These are phyloP conservation scores for Nothophytophthora sp. DNA, from an alignment of 352 stramenopile species.

Conservation along the genomic window DNA sequence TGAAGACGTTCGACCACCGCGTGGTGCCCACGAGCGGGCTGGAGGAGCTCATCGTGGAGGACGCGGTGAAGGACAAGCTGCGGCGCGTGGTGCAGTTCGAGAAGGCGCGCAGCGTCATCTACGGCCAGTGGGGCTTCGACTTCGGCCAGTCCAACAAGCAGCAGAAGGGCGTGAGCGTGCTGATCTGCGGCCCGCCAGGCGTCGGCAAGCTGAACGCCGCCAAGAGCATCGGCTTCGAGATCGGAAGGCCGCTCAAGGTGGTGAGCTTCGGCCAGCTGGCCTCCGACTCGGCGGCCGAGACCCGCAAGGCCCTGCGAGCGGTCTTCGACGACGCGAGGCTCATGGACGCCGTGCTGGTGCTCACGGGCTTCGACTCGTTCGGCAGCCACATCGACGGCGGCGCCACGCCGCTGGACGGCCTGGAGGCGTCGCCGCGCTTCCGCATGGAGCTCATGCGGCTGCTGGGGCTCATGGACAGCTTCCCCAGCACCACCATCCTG, in stretches of 20 bases:
- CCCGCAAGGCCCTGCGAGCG: slow-evolving; percentile 66
- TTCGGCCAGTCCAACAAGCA: slow-evolving; percentile 82
- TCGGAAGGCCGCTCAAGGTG: slow-evolving; percentile 81
- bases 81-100: slow-evolving; percentile 79
- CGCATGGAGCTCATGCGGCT: slow-evolving; percentile 75
- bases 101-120: slow-evolving; percentile 85
- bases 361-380: slow-evolving; percentile 89
- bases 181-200: slow-evolving; percentile 68
- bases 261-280: slow-evolving; percentile 80
- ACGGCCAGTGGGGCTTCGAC: slow-evolving; percentile 86
- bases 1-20: slow-evolving; percentile 90
- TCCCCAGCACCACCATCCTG: slow-evolving; percentile 81
- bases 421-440: slow-evolving; percentile 72
- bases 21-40: slow-evolving; percentile 78
- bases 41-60: slow-evolving; percentile 72
- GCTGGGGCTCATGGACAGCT: slow-evolving; percentile 77
- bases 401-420: slow-evolving; percentile 46
- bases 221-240: slow-evolving; percentile 85
- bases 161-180: slow-evolving; percentile 81
- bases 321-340: slow-evolving; percentile 88
- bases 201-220: slow-evolving; percentile 78
- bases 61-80: slow-evolving; percentile 66
- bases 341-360: slow-evolving; percentile 85
- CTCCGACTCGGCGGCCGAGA: slow-evolving; percentile 73
- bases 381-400: slow-evolving; percentile 69